A percentile compares a stretch with the other conserved stretches of the same genome.
Conservation (phyloP, 768 basidiomycete species). For the Agrocybe praecox region DNA sequence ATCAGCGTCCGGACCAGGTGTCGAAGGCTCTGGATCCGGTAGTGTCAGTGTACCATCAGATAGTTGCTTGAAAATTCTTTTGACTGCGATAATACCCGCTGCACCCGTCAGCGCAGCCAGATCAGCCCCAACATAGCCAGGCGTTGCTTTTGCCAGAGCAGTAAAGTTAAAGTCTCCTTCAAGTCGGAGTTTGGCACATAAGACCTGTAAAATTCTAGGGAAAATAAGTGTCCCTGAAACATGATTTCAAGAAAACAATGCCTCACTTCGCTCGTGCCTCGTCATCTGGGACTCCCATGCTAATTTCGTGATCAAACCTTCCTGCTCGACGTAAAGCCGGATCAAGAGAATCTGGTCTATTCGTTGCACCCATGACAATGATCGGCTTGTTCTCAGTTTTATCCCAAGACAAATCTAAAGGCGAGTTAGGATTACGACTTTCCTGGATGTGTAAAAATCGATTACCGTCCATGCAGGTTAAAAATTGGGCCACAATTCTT, state of each 20-base stretch:
- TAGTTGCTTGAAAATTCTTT: constrained; percentile 87
- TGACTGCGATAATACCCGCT: constrained; percentile 95
- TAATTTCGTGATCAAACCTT: constrained; percentile 96
- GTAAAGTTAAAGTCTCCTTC: constrained; percentile 88
- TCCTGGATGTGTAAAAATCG: background rate
- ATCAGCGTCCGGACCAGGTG: constrained; percentile 16
- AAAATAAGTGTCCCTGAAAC: background rate
- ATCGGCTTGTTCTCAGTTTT: constrained; percentile 92
- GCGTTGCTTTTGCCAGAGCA: constrained; percentile 87
- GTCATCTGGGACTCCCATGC: constrained; percentile 96
- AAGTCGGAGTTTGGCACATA: constrained; percentile 82
- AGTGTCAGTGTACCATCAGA: constrained; percentile 67
- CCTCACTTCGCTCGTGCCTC: constrained; percentile 86
- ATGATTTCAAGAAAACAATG: background rate
- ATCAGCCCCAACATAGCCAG: constrained; percentile 98
- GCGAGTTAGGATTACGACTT: background rate
- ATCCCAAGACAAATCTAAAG: constrained; percentile 89
- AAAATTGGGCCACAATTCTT: constrained; percentile 94
- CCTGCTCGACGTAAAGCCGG: constrained; percentile 92
- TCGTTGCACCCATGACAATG: constrained; percentile 95
- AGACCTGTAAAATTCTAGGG: constrained; percentile 85
- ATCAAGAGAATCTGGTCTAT: constrained; percentile 93
- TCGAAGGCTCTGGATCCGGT: constrained; percentile 37
- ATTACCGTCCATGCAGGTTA: constrained; percentile 98
- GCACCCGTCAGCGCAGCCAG: constrained; percentile 88